Evolutionary conservation across 2,329 filamentous ascomycete species (phyloP), one percentile per base, ranked within the genome.

Genomic region (Akanthomyces dipterigenus): DNA sequence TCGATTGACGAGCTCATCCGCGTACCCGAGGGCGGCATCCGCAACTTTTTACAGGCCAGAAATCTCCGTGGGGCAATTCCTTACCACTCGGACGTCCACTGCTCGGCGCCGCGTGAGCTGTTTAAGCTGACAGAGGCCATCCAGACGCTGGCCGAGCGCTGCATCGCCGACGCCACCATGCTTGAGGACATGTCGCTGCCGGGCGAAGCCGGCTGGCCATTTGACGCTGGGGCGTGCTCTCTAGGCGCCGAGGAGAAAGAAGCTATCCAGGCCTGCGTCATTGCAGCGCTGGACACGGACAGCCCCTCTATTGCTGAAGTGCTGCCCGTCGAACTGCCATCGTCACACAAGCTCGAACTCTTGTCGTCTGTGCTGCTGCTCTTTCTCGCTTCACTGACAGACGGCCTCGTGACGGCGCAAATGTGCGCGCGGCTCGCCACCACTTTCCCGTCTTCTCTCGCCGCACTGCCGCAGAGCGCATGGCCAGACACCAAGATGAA

Each of bases 1-100:
- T 93, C 90, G 0, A 82, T 99, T n/a, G 88, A 93, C 63, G 93
- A 96, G 69, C 81, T 99, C 9, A 91, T 96, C 55, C 86, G 88
- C 20, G 85, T 97, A 5, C 93, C 95, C 0, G 93, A 83, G 12
- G 91, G 93, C 5, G 88, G 95, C 5, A 89, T 89, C 62, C 79
- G 91, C 22, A 76, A 72, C 8, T 80, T 87, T 43, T 65, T 77
- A 42, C 64, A 68, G 20, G 70, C 72, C 5, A 69, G 70, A 24
- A 67, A 70, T 7, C 76, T 77, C 16, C 72, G 75, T 3, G 80
- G 79, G 2, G 77, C 78, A 64, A 88, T 83, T 63, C 80, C 77
- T 51, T 83, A 80, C 68, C 80, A 78, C 69, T 80, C 75, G 43
- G 84, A 81, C 63, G 82, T 90, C 64, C 85, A 85, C 70, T 88